Percentiles rank a stretch among this genome's conserved stretches.
Conservation (phyloP, 192 early-diverging fungal species). For the Backusella circina region DNA sequence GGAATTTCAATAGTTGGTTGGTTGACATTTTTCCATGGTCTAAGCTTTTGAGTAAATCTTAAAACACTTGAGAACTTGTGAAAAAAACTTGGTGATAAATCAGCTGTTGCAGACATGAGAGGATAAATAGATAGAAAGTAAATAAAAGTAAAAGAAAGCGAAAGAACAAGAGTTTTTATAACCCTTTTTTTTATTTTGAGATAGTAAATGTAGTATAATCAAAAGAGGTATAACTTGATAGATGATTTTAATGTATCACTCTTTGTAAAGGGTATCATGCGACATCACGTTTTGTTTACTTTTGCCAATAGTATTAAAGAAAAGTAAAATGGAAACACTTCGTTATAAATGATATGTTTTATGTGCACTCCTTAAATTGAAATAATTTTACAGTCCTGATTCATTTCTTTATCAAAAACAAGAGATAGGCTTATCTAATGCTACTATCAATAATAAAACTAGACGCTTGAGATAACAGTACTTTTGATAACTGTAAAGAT, state of each 20-base stretch:
- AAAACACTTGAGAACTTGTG: background rate
- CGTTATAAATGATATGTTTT: background rate
- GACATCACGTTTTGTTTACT: background rate
- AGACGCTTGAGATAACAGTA: background rate
- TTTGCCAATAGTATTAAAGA: background rate
- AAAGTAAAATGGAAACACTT: background rate
- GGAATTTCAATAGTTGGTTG: background rate
- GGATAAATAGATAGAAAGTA: background rate
- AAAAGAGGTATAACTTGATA: background rate
- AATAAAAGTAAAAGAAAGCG: background rate
- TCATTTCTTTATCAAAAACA: background rate
- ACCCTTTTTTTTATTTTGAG: background rate
- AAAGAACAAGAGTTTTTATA: background rate
- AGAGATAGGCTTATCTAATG: constrained; percentile 7
- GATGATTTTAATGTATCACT: background rate
- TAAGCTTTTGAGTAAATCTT: background rate
- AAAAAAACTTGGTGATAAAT: constrained; percentile 1
- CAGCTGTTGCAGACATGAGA: background rate
- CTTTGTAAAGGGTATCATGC: background rate
- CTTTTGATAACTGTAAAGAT: background rate
- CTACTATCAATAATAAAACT: background rate
- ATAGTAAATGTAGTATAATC: background rate
- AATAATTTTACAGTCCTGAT: background rate
- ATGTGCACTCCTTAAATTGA: background rate
- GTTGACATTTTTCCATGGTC: background rate